Percentiles rank a stretch among this genome's conserved stretches.
phyloP scores from a whole-genome alignment of 352 stramenopile species.

The Globisporangium irregulare region DNA sequence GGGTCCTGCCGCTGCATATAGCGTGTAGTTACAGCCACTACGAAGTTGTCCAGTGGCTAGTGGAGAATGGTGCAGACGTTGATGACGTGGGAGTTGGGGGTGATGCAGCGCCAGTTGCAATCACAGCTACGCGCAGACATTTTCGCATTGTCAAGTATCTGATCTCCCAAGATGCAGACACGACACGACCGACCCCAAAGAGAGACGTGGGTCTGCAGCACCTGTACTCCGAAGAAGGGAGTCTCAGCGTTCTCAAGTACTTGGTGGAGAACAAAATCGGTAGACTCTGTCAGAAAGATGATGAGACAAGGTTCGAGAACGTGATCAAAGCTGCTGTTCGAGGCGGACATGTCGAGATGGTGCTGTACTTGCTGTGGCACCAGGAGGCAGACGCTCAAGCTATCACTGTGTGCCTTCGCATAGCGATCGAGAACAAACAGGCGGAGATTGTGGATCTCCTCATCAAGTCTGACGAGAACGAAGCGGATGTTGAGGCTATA shows the following conservation, averaged over 20 bases:
- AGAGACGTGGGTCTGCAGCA: not conserved
- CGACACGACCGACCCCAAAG: not conserved
- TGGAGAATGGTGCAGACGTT: constrained; percentile 3
- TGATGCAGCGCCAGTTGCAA: not conserved
- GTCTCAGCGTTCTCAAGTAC: constrained; percentile 8
- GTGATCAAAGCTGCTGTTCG: not conserved
- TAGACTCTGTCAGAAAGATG: not conserved
- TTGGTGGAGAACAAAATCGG: constrained; percentile 3
- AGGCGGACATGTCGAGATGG: not conserved
- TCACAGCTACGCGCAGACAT: not conserved
- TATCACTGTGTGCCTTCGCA: not conserved
- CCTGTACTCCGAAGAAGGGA: constrained; percentile 11
- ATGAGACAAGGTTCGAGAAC: not conserved
- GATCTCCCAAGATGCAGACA: not conserved
- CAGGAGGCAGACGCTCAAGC: not conserved
- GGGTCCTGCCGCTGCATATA: not conserved
- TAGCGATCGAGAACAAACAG: not conserved
- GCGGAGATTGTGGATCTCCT: not conserved
- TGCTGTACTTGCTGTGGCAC: not conserved
- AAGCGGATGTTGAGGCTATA: not conserved
- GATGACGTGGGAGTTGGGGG: not conserved
- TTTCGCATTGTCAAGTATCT: not conserved
- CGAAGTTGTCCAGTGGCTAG: not conserved
- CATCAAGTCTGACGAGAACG: not conserved
- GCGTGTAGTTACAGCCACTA: not conserved